These are phyloP conservation scores for Podaxis rugospora DNA, from an alignment of 768 basidiomycete species.

Conservation along the genomic window DNA sequence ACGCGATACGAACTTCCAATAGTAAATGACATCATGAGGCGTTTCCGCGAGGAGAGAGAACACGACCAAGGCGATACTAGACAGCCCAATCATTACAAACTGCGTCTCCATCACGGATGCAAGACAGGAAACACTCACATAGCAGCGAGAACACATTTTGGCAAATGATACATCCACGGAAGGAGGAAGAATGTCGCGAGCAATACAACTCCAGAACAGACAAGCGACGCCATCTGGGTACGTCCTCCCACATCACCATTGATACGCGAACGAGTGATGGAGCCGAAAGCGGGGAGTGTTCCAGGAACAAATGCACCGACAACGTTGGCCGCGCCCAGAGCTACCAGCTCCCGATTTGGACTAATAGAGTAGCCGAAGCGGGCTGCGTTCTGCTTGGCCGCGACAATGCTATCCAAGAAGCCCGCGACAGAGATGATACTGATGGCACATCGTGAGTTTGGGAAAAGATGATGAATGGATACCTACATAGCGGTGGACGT, in stretches of 20 bases:
- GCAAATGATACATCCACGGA: slow-evolving; percentile 80
- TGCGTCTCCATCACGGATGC: not conserved
- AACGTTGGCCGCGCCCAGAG: slow-evolving; percentile 83
- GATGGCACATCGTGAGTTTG: not conserved
- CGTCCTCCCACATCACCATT: slow-evolving; percentile 87
- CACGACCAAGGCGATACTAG: slow-evolving; percentile 80
- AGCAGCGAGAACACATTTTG: slow-evolving; percentile 85
- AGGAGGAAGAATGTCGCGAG: slow-evolving; percentile 88
- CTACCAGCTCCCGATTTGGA: slow-evolving; percentile 94
- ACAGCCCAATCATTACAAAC: not conserved
- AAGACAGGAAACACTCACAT: slow-evolving; percentile 49
- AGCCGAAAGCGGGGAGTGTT: slow-evolving; percentile 88
- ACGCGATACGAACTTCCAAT: slow-evolving; percentile 59
- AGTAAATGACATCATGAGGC: slow-evolving; percentile 83
- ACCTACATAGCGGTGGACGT: slow-evolving; percentile 78
- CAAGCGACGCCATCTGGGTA: slow-evolving; percentile 84
- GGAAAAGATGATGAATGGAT: not conserved
- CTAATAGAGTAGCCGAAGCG: slow-evolving; percentile 86
- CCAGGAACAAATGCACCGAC: slow-evolving; percentile 80
- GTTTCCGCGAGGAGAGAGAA: slow-evolving; percentile 80
- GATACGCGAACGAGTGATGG: slow-evolving; percentile 87
- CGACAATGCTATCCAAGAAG: slow-evolving; percentile 92
- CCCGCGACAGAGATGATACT: slow-evolving; percentile 82
- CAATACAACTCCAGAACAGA: slow-evolving; percentile 71
- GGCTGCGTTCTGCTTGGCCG: slow-evolving; percentile 87